phyloP scores from a whole-genome alignment of 139 green algal genomes.

The Picochlorum costavermella region DNA sequence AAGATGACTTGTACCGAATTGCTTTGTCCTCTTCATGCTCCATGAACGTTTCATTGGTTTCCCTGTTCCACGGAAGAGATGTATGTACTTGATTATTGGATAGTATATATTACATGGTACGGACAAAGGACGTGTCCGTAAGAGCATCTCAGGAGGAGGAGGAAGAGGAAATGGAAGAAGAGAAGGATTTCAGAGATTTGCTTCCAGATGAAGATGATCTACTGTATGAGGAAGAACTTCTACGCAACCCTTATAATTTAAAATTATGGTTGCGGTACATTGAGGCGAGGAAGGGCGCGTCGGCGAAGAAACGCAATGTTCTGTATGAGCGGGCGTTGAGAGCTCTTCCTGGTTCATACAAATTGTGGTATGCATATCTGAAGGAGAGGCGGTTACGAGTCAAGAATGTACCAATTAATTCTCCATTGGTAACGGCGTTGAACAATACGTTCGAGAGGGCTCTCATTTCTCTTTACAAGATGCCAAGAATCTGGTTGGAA shows the following conservation, averaged over 20 bases:
- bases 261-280: slow-evolving; percentile 92
- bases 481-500: slow-evolving; percentile 84
- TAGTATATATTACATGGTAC: too few species aligned
- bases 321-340: slow-evolving; percentile 85
- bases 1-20: too few species aligned
- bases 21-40: too few species aligned
- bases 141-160: neutral
- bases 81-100: too few species aligned
- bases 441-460: slow-evolving; percentile 91
- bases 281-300: slow-evolving; percentile 58
- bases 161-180: neutral
- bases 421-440: slow-evolving; percentile 55
- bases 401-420: slow-evolving; percentile 39
- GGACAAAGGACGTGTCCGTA: neutral
- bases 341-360: slow-evolving; percentile 88
- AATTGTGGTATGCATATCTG: slow-evolving; percentile 89
- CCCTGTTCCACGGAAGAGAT: too few species aligned
- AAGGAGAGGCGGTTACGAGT: slow-evolving; percentile 61
- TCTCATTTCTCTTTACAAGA: slow-evolving; percentile 97
- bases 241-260: slow-evolving; percentile 85
- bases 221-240: slow-evolving; percentile 93
- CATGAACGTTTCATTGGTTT: too few species aligned
- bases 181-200: slow-evolving; percentile 48
- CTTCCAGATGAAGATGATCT: slow-evolving; percentile 85
- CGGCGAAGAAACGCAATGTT: slow-evolving; percentile 54